Base-by-base conservation (phyloP, 2,329 filamentous ascomycete genomes). In the Diplodia sapinea region DNA sequence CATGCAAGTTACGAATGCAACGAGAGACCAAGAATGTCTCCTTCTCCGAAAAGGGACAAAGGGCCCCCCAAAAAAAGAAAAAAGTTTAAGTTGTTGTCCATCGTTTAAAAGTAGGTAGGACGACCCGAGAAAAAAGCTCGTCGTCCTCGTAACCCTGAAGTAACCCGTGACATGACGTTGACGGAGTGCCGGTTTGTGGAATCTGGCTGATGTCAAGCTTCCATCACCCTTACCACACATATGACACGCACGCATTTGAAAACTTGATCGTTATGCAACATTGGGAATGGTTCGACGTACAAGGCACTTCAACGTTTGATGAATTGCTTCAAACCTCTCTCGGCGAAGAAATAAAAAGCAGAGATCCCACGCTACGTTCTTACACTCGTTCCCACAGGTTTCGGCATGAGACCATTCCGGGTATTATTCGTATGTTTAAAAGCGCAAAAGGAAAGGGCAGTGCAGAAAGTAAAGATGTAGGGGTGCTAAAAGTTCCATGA, bases 361-460 rank as follows among this genome's bases (percentile, higher is more conserved):
- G 29, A 55, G 51, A 55, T 54, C 50, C 62, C 62, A 65, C 51
- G 51, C 62, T 55, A 65, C 62, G 62, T 65, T 65, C 62, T 65
- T 65, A 65, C 62, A 65, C 62, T 65, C 62, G 15, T 65, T 65
- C 62, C 62, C 62, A 54, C 50, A 36, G 62, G 20, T 54, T 65
- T 65, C 51, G 62, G 62, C 62, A 65, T 54, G 62, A 65, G 51
- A 65, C 62, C 62, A 55, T 65, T 55, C 62, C 49, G 62, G 62
- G 62, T 65, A 65, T 65, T 65, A 65, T 63, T 65, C 62, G 62
- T 65, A 65, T 65, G 62, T 65, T 65, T 65, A 54, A 65, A 55
- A 65, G 8, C 20, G 49, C 33, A 65, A 65, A 38, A 55, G n/a
- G 20, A 63, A 63, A 23, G 31, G 29, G 23, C 26, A 36, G 26